A percentile compares a stretch with the other conserved stretches of the same genome.
phyloP scores from a whole-genome alignment of 2,329 filamentous ascomycete genomes.

The Keithomyces neogunnii region DNA sequence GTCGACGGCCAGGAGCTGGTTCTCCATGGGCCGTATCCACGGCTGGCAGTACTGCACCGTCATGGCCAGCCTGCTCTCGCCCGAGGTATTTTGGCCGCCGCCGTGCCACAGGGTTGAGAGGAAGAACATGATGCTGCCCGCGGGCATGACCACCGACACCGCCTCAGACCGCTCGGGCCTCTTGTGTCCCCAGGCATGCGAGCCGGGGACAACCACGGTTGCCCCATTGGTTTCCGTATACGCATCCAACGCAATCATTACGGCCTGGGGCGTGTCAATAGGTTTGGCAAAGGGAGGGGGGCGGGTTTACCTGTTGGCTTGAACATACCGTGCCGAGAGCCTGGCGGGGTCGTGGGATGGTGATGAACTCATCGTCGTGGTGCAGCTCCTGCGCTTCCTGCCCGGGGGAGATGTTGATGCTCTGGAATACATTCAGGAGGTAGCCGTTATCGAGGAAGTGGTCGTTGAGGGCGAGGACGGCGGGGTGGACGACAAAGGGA shows the following conservation, averaged over 20 bases:
- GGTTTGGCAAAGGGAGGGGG: not conserved
- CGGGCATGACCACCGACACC: slow-evolving; percentile 23
- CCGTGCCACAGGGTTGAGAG: slow-evolving; percentile 28
- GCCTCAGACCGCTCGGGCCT: slow-evolving; percentile 17
- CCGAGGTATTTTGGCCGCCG: slow-evolving; percentile 24
- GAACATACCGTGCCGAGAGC: slow-evolving; percentile 21
- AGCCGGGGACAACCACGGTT: slow-evolving; percentile 25
- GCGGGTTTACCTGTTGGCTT: too few species aligned
- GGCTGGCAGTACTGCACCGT: slow-evolving; percentile 33
- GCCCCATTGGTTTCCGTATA: slow-evolving; percentile 25
- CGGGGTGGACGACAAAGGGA: slow-evolving; percentile 24
- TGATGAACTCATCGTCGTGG: slow-evolving; percentile 22
- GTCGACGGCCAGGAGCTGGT: slow-evolving; percentile 26
- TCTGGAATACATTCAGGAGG: slow-evolving; percentile 25
- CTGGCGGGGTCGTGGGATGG: slow-evolving; percentile 23
- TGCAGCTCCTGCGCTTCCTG: slow-evolving; percentile 27
- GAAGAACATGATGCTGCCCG: slow-evolving; percentile 27
- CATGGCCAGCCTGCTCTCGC: slow-evolving; percentile 20
- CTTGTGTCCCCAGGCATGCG: slow-evolving; percentile 24
- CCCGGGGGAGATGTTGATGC: slow-evolving; percentile 29
- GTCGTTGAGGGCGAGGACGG: slow-evolving; percentile 28
- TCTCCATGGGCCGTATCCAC: slow-evolving; percentile 29
- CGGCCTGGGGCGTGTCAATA: not conserved
- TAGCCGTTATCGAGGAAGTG: slow-evolving; percentile 30
- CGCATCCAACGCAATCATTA: not conserved